Conservation (phyloP, 1,139 yeast genomes). For the Candida tropicalis region DNA sequence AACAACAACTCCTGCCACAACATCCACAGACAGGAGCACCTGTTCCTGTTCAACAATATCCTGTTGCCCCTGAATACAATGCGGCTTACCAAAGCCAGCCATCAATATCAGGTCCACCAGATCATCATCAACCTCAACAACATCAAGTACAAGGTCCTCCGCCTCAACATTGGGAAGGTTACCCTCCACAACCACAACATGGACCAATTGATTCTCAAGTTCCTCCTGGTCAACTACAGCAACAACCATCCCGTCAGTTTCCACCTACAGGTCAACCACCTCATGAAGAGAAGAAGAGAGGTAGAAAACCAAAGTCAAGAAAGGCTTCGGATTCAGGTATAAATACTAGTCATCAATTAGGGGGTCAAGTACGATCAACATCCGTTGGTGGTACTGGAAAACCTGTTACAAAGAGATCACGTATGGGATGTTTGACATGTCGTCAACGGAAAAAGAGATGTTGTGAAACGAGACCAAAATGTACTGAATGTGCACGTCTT, state of each 20-base stretch:
- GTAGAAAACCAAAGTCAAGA: conserved; percentile 13
- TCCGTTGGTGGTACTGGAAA: conserved; percentile 12
- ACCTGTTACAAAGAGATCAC: conserved; percentile 34
- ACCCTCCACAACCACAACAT: conserved; percentile 8
- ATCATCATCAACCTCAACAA: conserved; percentile 8
- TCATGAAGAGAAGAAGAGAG: conserved; percentile 9
- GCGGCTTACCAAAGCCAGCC: conserved; percentile 5
- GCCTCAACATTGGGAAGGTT: conserved; percentile 8
- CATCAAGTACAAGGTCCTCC: conserved; percentile 6
- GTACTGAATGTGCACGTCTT: conserved; percentile 45
- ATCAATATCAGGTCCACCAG: conserved; percentile 2
- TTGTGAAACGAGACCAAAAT: conserved; percentile 45
- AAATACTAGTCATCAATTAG: neutral
- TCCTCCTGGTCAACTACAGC: conserved; percentile 6
- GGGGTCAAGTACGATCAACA: neutral
- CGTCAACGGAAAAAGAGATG: conserved; percentile 49
- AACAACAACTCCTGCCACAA: conserved; percentile 3
- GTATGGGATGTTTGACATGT: conserved; percentile 52
- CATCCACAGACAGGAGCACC: conserved; percentile 8
- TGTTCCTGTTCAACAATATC: conserved; percentile 7
- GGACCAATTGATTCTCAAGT: conserved; percentile 1
- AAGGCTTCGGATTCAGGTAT: neutral
- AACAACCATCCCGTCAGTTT: conserved; percentile 4
- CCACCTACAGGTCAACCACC: conserved; percentile 4
- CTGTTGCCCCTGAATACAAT: conserved; percentile 1